A percentile compares a stretch with the other conserved stretches of the same genome.
Evolutionary conservation across 192 early-diverging fungal genomes (phyloP).

Genomic region (Entomortierella beljakovae): DNA sequence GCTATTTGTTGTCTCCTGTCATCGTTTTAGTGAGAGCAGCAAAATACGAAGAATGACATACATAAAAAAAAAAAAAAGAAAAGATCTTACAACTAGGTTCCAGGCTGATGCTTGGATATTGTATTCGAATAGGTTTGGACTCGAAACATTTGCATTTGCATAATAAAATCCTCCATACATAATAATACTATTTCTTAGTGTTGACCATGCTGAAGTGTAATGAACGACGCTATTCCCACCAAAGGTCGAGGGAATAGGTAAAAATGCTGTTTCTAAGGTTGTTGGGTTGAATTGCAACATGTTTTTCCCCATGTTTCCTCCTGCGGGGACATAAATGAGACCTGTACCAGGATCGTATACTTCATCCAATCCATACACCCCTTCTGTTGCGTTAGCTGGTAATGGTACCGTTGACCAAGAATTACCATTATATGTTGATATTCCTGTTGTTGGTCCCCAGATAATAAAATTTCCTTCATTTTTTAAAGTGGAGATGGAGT

Average conservation of each 20-base stretch:
- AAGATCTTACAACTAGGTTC: neutral
- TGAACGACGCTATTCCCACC: neutral
- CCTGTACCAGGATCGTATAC: neutral
- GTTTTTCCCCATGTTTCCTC: neutral
- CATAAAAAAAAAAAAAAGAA: too few species aligned
- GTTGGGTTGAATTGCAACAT: neutral
- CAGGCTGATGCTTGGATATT: neutral
- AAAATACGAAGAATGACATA: too few species aligned
- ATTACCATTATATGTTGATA: neutral
- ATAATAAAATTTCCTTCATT: neutral
- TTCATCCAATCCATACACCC: neutral
- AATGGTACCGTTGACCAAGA: neutral
- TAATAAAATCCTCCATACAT: neutral
- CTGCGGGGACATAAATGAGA: neutral
- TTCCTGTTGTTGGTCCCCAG: neutral
- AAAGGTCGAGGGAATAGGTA: neutral
- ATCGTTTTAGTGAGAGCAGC: too few species aligned
- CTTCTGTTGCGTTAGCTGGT: neutral
- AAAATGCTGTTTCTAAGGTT: neutral
- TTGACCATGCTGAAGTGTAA: neutral
- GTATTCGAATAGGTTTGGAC: neutral
- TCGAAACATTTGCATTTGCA: neutral
- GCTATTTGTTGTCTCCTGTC: too few species aligned
- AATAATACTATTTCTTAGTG: neutral
- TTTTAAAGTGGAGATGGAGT: neutral